Evolutionary conservation across 2,329 filamentous ascomycete genomes (phyloP), one percentile per base, ranked within the genome.

Genomic region (Trichoderma aggressivum): DNA sequence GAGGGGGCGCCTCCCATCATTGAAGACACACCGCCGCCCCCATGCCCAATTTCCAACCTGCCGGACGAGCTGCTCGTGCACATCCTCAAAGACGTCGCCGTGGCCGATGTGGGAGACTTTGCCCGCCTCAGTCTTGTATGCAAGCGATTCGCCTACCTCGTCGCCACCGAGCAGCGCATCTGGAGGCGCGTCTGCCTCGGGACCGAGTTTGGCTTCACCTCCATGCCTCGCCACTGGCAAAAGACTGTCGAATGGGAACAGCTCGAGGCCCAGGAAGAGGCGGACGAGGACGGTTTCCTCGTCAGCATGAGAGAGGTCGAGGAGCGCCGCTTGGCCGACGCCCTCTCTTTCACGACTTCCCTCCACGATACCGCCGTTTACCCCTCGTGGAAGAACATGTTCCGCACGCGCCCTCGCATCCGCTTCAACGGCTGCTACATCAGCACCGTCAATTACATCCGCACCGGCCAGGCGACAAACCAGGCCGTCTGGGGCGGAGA

Each of bases 361-460:
- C 80, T 88, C 5, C 80, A 88, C 79, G 85, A 26, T 60, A 81
- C 81, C 1, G 78, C 78, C 4, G 76, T 81, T 0, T 90, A 89
- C 76, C 77, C 81, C 3, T 81, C 87, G 2, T 91, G 89, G 88
- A 83, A 87, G 76, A 81, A 84, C 67, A 93, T 97, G 84, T 97
- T 97, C 83, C 92, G 92, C 50, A 84, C 85, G 6, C 91, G 94
- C 16, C 95, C 96, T 3, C 91, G 96, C 56, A 87, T 98, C 72
- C 93, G 96, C 71, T 99, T 97, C 85, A 96, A 96, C 77, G 96
- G 96, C 30, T 92, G 94, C 81, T 99, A 99, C 83, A 98, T 99
- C 81, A 93, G 90, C 80, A 98, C 95, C 0, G 94, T 97, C 72
- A 98, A 98, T 83, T 99, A 99, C 82, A 90, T 93, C 63, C 92